Percentiles rank a stretch among this genome's conserved stretches.
phyloP scores from a whole-genome alignment of 495 filamentous ascomycete species.

The Neurospora tetrasperma region DNA sequence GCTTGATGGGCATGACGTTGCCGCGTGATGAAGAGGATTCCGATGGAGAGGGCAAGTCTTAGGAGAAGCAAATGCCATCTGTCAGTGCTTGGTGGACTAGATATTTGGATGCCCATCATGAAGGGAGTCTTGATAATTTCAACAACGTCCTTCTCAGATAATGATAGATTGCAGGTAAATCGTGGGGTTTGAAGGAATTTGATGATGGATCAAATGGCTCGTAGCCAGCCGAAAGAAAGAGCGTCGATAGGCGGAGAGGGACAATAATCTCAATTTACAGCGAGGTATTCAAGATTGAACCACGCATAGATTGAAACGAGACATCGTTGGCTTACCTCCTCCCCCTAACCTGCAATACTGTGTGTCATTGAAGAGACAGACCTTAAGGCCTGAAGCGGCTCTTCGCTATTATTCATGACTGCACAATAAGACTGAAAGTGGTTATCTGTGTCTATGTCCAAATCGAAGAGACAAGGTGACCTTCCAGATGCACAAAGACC shows the following conservation, averaged over 20 bases:
- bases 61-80: background rate
- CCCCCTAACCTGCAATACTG: background rate
- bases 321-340: background rate
- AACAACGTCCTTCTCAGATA: background rate
- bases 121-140: background rate
- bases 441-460: background rate
- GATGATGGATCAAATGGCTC: background rate
- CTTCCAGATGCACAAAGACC: background rate
- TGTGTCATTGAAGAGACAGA: background rate
- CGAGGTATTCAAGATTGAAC: background rate
- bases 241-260: background rate
- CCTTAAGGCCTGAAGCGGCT: background rate
- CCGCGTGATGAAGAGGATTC: conserved; percentile 62
- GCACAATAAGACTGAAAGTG: background rate
- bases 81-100: background rate
- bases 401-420: background rate
- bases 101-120: background rate
- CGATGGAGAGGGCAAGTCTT: conserved; percentile 1
- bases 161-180: background rate
- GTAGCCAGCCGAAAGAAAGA: background rate
- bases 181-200: background rate
- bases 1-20: conserved; percentile 69
- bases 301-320: background rate
- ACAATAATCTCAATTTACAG: background rate
- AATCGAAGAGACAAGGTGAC: background rate